Evolutionary conservation across 805 yeast species (phyloP).

Genomic region (Saccharomyces jurei): DNA sequence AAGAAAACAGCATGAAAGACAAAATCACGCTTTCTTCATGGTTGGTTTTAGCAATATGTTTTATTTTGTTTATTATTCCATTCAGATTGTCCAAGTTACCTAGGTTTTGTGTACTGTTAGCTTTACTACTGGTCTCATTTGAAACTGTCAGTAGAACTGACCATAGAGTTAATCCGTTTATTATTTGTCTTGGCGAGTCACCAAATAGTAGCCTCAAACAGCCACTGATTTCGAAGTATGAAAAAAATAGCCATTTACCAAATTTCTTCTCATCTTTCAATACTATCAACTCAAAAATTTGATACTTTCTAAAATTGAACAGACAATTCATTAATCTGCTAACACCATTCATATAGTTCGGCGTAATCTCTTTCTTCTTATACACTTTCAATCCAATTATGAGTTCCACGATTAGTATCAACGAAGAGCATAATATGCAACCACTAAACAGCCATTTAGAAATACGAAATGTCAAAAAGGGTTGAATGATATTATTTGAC

Average conservation of each 20-base stretch:
- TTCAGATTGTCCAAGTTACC: conserved; percentile 23
- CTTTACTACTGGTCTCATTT: conserved; percentile 9
- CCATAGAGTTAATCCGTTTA: conserved; percentile 65
- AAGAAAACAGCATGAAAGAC: conserved; percentile 67
- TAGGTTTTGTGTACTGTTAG: conserved; percentile 18
- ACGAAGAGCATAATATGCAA: conserved; percentile 66
- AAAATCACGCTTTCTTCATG: conserved; percentile 58
- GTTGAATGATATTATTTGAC: conserved; percentile 44
- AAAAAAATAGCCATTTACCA: conserved; percentile 60
- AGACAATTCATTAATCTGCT: conserved; percentile 53
- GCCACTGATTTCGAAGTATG: conserved; percentile 56
- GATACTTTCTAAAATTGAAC: conserved; percentile 54
- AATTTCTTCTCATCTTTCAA: conserved; percentile 44
- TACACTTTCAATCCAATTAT: conserved; percentile 50
- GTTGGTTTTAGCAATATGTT: conserved; percentile 49
- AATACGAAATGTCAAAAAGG: conserved; percentile 41
- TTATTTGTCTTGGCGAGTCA: conserved; percentile 79
- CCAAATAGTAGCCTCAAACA: conserved; percentile 58
- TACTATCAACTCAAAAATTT: conserved; percentile 61
- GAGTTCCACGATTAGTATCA: conserved; percentile 47
- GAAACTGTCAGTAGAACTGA: conserved; percentile 35
- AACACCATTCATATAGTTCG: conserved; percentile 58
- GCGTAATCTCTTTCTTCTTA: conserved; percentile 55
- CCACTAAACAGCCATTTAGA: conserved; percentile 66
- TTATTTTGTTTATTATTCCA: conserved; percentile 39